Conservation (phyloP, 768 basidiomycete species). For the Suillus weaverae region DNA sequence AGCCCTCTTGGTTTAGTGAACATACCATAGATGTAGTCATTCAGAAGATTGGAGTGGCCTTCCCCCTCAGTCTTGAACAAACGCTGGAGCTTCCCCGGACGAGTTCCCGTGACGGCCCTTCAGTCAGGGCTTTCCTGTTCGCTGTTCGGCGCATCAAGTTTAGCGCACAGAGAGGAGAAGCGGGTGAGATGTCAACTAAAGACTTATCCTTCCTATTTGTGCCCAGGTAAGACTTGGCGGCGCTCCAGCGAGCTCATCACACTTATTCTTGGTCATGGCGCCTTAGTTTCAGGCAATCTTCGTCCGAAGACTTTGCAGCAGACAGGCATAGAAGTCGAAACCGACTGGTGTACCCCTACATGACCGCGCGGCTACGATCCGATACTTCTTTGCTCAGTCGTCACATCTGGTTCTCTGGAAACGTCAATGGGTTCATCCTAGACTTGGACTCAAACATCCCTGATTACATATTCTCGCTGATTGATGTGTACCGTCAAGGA, state of each 20-base stretch:
- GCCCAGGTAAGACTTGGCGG: constrained; percentile 49
- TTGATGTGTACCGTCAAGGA: constrained; percentile 83
- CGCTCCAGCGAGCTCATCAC: not conserved
- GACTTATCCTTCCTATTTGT: constrained; percentile 87
- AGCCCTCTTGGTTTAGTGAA: constrained; percentile 54
- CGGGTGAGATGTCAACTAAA: constrained; percentile 71
- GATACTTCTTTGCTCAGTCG: constrained; percentile 48
- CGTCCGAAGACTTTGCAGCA: constrained; percentile 67
- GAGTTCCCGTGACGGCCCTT: constrained; percentile 38
- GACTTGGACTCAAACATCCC: constrained; percentile 83
- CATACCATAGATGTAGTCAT: constrained; percentile 56
- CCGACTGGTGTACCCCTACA: constrained; percentile 74
- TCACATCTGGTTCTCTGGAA: constrained; percentile 61
- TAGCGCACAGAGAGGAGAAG: constrained; percentile 70
- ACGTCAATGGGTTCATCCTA: constrained; percentile 81
- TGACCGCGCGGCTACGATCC: constrained; percentile 72
- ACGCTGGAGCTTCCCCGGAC: constrained; percentile 50
- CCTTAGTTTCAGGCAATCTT: constrained; percentile 74
- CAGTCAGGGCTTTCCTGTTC: constrained; percentile 82
- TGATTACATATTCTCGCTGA: constrained; percentile 74
- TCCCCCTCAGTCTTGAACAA: constrained; percentile 72
- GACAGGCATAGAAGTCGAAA: constrained; percentile 70
- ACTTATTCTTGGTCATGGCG: not conserved
- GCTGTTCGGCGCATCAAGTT: constrained; percentile 78
- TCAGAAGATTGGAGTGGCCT: constrained; percentile 81